A percentile compares a stretch with the other conserved stretches of the same genome.
Conservation (phyloP, 2,329 filamentous ascomycete genomes). For the Sporothrix sp. region DNA sequence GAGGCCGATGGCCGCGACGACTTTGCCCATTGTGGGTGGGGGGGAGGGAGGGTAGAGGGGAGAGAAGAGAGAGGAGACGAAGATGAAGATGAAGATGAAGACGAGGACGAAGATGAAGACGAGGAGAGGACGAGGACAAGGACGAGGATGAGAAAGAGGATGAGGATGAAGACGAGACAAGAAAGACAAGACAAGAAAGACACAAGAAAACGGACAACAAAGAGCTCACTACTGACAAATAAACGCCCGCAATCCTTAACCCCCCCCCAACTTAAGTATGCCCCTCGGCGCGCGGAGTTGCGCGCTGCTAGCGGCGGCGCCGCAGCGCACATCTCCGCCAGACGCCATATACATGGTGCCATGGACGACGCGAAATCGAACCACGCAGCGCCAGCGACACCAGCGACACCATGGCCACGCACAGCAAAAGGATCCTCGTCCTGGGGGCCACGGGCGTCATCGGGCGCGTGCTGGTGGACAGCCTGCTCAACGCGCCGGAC, state of each 20-base stretch:
- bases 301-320: too few species aligned
- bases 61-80: neutral
- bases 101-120: too few species aligned
- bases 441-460: conserved; percentile 27
- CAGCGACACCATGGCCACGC: neutral
- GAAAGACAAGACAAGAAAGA: neutral
- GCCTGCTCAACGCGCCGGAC: conserved; percentile 25
- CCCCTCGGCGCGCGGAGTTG: too few species aligned
- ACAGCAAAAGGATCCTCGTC: conserved; percentile 21
- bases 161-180: neutral
- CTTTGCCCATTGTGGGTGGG: conserved; percentile 12
- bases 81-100: too few species aligned
- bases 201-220: too few species aligned
- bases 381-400: neutral
- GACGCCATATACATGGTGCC: too few species aligned
- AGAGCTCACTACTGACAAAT: too few species aligned
- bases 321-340: neutral
- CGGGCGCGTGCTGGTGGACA: conserved; percentile 27
- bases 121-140: too few species aligned
- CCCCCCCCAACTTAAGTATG: too few species aligned
- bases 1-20: conserved; percentile 15
- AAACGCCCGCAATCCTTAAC: too few species aligned
- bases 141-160: too few species aligned
- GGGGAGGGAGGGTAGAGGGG: neutral
- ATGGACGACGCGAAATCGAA: neutral